Evolutionary conservation across 345 rosid species (phyloP), one percentile per base, ranked within the genome.

Genomic region (Lepidium didymum): DNA sequence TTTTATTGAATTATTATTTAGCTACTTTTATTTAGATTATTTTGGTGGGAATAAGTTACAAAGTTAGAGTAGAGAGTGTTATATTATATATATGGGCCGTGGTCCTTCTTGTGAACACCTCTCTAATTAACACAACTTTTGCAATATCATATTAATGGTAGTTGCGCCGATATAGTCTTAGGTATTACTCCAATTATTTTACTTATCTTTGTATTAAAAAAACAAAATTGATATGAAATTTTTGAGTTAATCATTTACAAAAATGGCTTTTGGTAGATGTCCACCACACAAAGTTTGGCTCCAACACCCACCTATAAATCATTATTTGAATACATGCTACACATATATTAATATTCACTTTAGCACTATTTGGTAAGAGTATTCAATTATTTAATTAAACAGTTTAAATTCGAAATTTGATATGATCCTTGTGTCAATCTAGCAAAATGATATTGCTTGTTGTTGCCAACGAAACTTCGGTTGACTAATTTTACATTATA

Each of bases 381-480:
- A 27, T 35, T 65, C 64, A 53, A 57, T 57, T 47, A 5, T 54
- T 40, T 29, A n/a, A 52, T 43, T 29, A 29, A 62, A 21, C 15
- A 3, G 41, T 44, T 18, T 11, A 15, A 49, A 49, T 29, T 4
- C 33, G 33, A 4, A 57, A 65, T 54, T 73, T 72, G 65, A 7
- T 37, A 50, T 56, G 65, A 64, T 46, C 35, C 36, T 63, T 31
- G 6, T 64, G 35, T 36, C 44, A 46, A 46, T 40, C 51, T 40
- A 64, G 36, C 7, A 46, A 34, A 5, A 10, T 65, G 41, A 49
- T 51, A 65, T 73, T 73, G 72, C 61, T 73, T 61, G 72, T 73
- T 56, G 77, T 73, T 73, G 77, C 77, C 77, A 58, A 65, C 61
- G 67, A 66, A 73, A 49, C 45, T 73, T 66, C 65, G 65, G 71